Percentiles rank a stretch among this genome's conserved stretches.
phyloP scores from a whole-genome alignment of 345 rosid genomes.

The Lenwebbia sp. region DNA sequence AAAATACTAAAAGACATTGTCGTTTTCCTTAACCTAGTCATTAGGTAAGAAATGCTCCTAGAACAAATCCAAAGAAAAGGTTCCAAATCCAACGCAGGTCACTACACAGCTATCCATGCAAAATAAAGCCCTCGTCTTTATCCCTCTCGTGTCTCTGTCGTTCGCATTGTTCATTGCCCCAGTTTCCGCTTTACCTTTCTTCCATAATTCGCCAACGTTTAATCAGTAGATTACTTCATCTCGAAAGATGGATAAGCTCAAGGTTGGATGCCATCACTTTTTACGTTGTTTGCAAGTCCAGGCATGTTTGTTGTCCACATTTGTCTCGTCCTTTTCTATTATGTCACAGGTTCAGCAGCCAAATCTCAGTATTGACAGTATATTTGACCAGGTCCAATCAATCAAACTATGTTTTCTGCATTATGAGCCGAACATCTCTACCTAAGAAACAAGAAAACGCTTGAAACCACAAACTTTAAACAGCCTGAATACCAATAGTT shows the following conservation, averaged over 20 bases:
- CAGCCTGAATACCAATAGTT: not conserved
- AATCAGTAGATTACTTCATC: not conserved
- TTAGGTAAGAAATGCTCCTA: not conserved
- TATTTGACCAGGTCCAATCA: not conserved
- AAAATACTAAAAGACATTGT: not conserved
- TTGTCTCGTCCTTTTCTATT: not conserved
- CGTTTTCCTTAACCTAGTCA: not conserved
- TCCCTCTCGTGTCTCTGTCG: not conserved
- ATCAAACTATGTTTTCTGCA: not conserved
- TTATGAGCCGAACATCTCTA: not conserved
- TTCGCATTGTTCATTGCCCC: not conserved
- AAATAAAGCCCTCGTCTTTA: not conserved
- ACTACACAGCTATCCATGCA: not conserved
- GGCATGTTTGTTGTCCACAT: not conserved
- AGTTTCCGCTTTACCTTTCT: not conserved
- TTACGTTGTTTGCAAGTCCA: not conserved
- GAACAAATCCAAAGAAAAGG: not conserved
- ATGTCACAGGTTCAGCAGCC: not conserved
- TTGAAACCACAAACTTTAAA: not conserved
- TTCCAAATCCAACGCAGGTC: not conserved
- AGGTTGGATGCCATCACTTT: not conserved
- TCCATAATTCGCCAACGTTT: not conserved
- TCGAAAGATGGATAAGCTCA: not conserved
- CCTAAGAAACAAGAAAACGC: not conserved
- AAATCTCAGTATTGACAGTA: not conserved